A percentile compares a stretch with the other conserved stretches of the same genome.
These are phyloP conservation scores for Bipolaris sorokiniana DNA, from an alignment of 2,329 filamentous ascomycete species.

Conservation along the genomic window DNA sequence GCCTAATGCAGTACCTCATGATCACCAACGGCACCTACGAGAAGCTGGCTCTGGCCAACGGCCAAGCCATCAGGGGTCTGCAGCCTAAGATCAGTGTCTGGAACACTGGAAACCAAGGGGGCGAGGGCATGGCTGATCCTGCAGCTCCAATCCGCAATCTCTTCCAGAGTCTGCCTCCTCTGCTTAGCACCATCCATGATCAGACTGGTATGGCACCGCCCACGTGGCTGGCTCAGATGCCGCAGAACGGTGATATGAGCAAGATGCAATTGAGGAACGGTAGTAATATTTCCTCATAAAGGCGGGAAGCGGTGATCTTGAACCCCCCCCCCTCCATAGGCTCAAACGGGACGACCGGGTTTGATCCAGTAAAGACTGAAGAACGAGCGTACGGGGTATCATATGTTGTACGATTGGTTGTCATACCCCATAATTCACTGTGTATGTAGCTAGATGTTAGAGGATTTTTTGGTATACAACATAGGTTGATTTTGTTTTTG, in stretches of 20 bases:
- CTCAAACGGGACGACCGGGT: neutral
- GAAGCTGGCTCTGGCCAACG: conserved; percentile 78
- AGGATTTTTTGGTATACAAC: neutral
- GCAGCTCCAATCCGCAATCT: conserved; percentile 75
- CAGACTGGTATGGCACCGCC: conserved; percentile 85
- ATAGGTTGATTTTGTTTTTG: neutral
- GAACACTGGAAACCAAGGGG: conserved; percentile 72
- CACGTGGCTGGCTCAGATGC: conserved; percentile 69
- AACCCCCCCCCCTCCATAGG: neutral
- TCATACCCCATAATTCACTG: conserved; percentile 18
- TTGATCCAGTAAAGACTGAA: neutral
- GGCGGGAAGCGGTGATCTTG: neutral
- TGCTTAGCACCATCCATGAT: conserved; percentile 85
- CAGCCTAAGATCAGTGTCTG: conserved; percentile 90
- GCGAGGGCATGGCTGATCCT: conserved; percentile 56
- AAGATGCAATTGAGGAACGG: conserved; percentile 37
- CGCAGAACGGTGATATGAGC: conserved; percentile 34
- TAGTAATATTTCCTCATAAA: conserved; percentile 26
- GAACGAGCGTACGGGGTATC: neutral
- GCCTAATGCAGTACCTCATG: conserved; percentile 85
- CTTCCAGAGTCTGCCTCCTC: conserved; percentile 82
- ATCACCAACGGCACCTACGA: conserved; percentile 81
- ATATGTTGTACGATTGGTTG: conserved; percentile 1
- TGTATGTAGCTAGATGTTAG: conserved; percentile 10
- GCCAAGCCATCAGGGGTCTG: conserved; percentile 73